Percentiles rank a stretch among this genome's conserved stretches.
Evolutionary conservation across 2,329 filamentous ascomycete species (phyloP).

Genomic region (Hysterium pulicare): DNA sequence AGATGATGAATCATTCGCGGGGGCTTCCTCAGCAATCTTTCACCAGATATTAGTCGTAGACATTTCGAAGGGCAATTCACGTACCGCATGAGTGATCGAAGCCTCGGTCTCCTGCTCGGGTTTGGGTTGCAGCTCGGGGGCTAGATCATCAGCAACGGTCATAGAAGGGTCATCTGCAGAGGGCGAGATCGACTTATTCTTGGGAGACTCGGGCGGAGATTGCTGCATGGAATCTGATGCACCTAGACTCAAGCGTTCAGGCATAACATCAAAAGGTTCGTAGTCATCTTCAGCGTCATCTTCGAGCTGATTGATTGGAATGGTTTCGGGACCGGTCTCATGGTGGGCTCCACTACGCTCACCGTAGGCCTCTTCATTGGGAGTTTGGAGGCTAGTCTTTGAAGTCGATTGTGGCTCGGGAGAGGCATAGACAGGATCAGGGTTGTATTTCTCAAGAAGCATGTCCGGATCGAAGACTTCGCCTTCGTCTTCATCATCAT

Average conservation of each 20-base stretch:
- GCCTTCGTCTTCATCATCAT: conserved; percentile 24
- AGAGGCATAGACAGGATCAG: conserved; percentile 1
- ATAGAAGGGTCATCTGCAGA: conserved; percentile 5
- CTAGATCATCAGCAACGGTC: conserved; percentile 37
- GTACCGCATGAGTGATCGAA: conserved; percentile 16
- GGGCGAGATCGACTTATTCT: conserved; percentile 6
- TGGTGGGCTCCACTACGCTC: no score
- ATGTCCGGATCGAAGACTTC: no score
- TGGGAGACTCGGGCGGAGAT: conserved; percentile 13
- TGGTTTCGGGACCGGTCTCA: no score
- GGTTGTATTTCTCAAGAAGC: no score
- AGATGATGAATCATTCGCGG: conserved; percentile 18
- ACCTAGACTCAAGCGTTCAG: conserved; percentile 17
- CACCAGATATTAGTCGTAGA: conserved; percentile 7
- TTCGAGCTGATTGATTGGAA: no score
- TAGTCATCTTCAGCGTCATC: conserved; percentile 5
- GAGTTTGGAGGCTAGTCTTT: no score
- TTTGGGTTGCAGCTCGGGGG: conserved; percentile 35
- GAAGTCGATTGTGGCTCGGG: conserved; percentile 2
- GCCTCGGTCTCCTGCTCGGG: conserved; percentile 10
- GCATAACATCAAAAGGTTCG: conserved; percentile 28
- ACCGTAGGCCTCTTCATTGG: no score
- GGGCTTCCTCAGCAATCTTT: conserved; percentile 14
- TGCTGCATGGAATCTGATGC: conserved; percentile 12
- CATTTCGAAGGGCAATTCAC: conserved; percentile 8